Conservation (phyloP, 2,329 filamentous ascomycete species). For the Dichotomopilus funicola region DNA sequence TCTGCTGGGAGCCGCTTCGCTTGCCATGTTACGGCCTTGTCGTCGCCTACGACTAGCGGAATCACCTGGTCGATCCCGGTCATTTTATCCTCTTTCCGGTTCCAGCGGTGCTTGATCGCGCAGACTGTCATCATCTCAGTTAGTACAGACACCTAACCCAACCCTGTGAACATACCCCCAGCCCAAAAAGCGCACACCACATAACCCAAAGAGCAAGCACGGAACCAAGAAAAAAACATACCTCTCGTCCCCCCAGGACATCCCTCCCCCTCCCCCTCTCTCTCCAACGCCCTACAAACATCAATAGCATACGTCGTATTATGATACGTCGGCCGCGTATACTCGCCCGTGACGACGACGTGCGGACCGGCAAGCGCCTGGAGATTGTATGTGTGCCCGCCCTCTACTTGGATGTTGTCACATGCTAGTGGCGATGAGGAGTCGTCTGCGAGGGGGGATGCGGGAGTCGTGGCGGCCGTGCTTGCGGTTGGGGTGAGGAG, state of each 20-base stretch:
- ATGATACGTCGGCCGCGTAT: slow-evolving; percentile 45
- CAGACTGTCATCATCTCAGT: slow-evolving; percentile 52
- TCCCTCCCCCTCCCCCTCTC: slow-evolving; percentile 51
- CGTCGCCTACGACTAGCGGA: slow-evolving; percentile 61
- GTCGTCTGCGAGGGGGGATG: background rate
- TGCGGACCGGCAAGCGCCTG: slow-evolving; percentile 59
- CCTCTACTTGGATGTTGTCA: slow-evolving; percentile 31
- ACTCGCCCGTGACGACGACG: slow-evolving; percentile 55
- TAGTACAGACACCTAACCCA: background rate
- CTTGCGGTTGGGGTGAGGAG: background rate
- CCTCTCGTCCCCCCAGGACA: slow-evolving; percentile 66
- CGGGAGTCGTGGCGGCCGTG: background rate
- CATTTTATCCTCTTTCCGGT: slow-evolving; percentile 40
- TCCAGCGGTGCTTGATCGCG: slow-evolving; percentile 58
- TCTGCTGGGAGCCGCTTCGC: slow-evolving; percentile 60
- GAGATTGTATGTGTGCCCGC: slow-evolving; percentile 58
- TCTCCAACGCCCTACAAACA: slow-evolving; percentile 62
- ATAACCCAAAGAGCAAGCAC: background rate
- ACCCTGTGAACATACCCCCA: background rate
- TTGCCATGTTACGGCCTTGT: slow-evolving; percentile 59
- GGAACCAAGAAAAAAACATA: slow-evolving; percentile 27
- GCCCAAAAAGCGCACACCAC: background rate
- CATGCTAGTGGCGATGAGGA: slow-evolving; percentile 48
- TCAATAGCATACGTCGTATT: slow-evolving; percentile 82
- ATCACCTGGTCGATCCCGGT: slow-evolving; percentile 52